Evolutionary conservation across 1,284 basidiomycete genomes (phyloP).

Genomic region (Ceratobasidium sp.): DNA sequence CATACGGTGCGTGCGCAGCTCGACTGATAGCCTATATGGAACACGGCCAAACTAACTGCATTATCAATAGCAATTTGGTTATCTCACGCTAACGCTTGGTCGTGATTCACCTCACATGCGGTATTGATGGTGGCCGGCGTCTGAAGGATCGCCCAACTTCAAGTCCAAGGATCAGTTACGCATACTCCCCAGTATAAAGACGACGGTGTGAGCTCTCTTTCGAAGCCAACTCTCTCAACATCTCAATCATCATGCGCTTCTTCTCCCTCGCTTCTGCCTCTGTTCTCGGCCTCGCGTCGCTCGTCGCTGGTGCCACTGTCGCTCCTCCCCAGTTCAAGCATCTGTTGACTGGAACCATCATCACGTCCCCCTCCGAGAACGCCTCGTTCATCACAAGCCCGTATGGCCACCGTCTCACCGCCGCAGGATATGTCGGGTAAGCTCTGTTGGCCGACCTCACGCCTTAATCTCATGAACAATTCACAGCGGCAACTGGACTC

Average conservation of each 20-base stretch:
- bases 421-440: slow-evolving; percentile 45
- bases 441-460: not conserved
- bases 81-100: not conserved
- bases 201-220: not conserved
- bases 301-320: slow-evolving; percentile 18
- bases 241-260: slow-evolving; percentile 9
- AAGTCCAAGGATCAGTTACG: not conserved
- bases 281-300: not conserved
- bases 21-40: not conserved
- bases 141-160: not conserved
- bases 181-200: not conserved
- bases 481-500: slow-evolving; percentile 44
- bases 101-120: not conserved
- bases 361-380: slow-evolving; percentile 44
- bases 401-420: slow-evolving; percentile 45
- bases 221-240: not conserved
- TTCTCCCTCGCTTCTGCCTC: not conserved
- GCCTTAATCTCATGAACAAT: not conserved
- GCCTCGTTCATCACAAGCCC: slow-evolving; percentile 41
- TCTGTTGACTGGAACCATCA: slow-evolving; percentile 44
- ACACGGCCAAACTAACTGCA: not conserved
- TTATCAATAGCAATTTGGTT: not conserved
- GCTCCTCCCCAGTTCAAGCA: slow-evolving; percentile 42
- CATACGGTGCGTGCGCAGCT: not conserved
- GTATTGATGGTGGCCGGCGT: not conserved